Percentiles rank a stretch among this genome's conserved stretches.
These are phyloP conservation scores for Pyracantha coccinea DNA, from an alignment of 331 rosid species.

Conservation along the genomic window DNA sequence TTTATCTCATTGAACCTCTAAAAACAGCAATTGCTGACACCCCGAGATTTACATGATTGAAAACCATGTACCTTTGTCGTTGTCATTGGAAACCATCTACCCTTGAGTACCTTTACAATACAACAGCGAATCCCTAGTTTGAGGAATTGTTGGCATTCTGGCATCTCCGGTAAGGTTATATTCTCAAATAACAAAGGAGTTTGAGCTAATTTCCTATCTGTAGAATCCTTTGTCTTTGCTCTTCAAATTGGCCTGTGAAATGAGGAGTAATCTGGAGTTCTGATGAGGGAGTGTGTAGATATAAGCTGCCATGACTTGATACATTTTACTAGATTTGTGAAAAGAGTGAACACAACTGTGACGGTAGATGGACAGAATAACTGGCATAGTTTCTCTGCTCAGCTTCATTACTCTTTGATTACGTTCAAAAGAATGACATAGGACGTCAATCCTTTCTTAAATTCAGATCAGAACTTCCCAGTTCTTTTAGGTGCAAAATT, in stretches of 20 bases:
- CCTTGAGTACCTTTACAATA: neutral
- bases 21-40: neutral
- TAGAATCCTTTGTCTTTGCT: neutral
- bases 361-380: neutral
- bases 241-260: neutral
- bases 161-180: neutral
- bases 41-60: neutral
- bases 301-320: neutral
- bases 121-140: neutral
- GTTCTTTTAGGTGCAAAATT: neutral
- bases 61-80: neutral
- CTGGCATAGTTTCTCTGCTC: neutral
- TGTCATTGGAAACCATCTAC: too few relatives aligned
- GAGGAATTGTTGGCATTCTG: neutral
- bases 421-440: neutral
- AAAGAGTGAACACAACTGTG: neutral
- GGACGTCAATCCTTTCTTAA: neutral
- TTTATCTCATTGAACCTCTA: neutral
- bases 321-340: neutral
- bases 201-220: neutral
- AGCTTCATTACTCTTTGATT: neutral
- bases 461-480: constrained; percentile 28
- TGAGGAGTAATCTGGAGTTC: neutral
- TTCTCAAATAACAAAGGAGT: neutral
- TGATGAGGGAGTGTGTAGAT: neutral